Conservation (phyloP, 352 stramenopile species). For the Phytopythium vexans region DNA sequence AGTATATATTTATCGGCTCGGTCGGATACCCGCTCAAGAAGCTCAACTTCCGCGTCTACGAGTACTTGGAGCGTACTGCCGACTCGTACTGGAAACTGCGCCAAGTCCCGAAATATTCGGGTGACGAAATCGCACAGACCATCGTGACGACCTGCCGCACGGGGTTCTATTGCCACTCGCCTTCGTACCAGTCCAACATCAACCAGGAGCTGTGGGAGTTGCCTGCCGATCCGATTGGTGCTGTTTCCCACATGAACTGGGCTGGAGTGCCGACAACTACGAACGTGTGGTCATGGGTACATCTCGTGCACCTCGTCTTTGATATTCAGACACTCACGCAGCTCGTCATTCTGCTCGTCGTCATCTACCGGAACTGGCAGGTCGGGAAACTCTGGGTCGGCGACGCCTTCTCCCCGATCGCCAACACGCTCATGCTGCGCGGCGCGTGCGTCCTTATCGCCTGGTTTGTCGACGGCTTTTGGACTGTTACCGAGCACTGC, state of each 20-base stretch:
- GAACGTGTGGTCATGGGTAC: constrained; percentile 51
- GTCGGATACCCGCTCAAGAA: constrained; percentile 8
- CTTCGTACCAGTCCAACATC: constrained; percentile 42
- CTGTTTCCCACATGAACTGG: constrained; percentile 28
- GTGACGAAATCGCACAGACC: constrained; percentile 3
- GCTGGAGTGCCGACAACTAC: constrained; percentile 14
- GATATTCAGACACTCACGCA: constrained; percentile 28
- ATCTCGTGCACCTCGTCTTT: constrained; percentile 40
- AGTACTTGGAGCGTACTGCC: constrained; percentile 18
- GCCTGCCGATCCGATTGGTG: constrained; percentile 6
- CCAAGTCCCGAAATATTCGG: constrained; percentile 12
- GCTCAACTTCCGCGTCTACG: constrained; percentile 15
- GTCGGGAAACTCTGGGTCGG: constrained; percentile 36
- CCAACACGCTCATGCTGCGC: constrained; percentile 31
- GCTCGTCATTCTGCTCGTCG: constrained; percentile 25
- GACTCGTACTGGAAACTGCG: constrained; percentile 30
- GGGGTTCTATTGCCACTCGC: constrained; percentile 35
- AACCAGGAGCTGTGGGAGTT: constrained; percentile 32
- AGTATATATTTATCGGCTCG: constrained; percentile 27
- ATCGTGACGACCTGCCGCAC: constrained; percentile 22
- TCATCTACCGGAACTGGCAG: constrained; percentile 27
- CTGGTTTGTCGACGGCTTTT: constrained; percentile 41
- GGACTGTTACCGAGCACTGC: constrained; percentile 41
- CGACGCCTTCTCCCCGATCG: constrained; percentile 33
- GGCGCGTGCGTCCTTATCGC: constrained; percentile 29